Conservation (phyloP, 2,329 filamentous ascomycete species). For the Colletotrichum sp. region DNA sequence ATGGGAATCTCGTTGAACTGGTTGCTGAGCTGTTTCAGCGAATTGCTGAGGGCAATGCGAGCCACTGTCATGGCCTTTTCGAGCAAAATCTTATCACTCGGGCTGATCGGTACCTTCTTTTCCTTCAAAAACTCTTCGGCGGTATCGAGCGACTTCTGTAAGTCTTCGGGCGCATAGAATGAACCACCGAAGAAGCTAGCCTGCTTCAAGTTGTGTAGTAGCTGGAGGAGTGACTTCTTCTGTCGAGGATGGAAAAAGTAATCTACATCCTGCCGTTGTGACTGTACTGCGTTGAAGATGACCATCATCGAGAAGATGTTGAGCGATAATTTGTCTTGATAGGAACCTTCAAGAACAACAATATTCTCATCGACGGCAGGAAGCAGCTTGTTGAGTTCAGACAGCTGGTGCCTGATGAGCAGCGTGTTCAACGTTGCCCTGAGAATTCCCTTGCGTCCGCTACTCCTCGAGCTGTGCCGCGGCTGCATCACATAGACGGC, state of each 20-base stretch:
- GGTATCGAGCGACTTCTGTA: conserved; percentile 68
- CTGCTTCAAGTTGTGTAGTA: conserved; percentile 82
- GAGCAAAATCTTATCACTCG: conserved; percentile 66
- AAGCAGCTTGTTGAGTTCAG: conserved; percentile 72
- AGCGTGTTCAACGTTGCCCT: conserved; percentile 75
- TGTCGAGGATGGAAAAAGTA: conserved; percentile 88
- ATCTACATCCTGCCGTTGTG: conserved; percentile 81
- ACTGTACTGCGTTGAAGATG: conserved; percentile 86
- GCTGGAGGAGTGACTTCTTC: conserved; percentile 65
- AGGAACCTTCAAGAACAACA: conserved; percentile 79
- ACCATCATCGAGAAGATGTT: conserved; percentile 88
- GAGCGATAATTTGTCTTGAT: conserved; percentile 81
- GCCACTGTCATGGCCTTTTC: conserved; percentile 70
- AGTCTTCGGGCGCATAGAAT: conserved; percentile 70
- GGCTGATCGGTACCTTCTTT: conserved; percentile 61
- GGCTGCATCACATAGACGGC: conserved; percentile 71
- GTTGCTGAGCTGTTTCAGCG: conserved; percentile 71
- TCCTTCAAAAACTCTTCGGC: conserved; percentile 72
- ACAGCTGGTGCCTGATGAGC: conserved; percentile 79
- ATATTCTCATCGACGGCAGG: conserved; percentile 76
- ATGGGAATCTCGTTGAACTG: conserved; percentile 79
- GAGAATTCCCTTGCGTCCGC: conserved; percentile 68
- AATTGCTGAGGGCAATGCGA: conserved; percentile 61
- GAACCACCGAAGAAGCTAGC: conserved; percentile 86
- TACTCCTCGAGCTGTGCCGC: conserved; percentile 53